These are phyloP conservation scores for Thozetella sp. DNA, from an alignment of 495 filamentous ascomycete species.

Conservation along the genomic window DNA sequence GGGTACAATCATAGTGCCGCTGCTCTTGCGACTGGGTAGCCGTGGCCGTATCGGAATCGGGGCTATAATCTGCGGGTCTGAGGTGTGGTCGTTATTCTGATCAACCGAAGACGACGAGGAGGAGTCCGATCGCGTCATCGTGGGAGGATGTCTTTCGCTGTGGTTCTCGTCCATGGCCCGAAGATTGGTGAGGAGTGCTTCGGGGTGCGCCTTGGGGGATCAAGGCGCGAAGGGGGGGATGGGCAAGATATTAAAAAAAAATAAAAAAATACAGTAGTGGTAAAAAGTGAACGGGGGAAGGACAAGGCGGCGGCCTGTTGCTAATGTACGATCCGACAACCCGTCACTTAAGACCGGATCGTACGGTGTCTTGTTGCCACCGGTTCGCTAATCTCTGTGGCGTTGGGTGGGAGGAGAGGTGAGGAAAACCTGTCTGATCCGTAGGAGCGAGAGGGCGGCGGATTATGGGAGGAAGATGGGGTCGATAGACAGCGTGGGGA, in stretches of 20 bases:
- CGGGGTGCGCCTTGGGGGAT: conserved; percentile 26
- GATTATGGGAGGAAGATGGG: conserved; percentile 3
- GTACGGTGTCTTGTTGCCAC: conserved; percentile 15
- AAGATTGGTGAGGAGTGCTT: conserved; percentile 4
- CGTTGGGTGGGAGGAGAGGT: conserved; percentile 4
- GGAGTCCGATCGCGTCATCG: conserved; percentile 33
- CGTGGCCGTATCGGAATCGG: conserved; percentile 52
- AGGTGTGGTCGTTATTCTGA: conserved; percentile 14
- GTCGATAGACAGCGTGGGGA: neutral
- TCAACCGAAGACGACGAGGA: conserved; percentile 38
- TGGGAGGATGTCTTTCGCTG: conserved; percentile 8
- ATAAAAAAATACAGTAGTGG: neutral
- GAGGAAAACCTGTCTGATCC: conserved; percentile 4
- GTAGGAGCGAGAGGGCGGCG: neutral
- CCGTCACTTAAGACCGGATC: conserved; percentile 15
- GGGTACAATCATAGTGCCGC: conserved; percentile 79
- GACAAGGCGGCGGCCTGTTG: conserved; percentile 10
- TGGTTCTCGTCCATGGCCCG: conserved; percentile 21
- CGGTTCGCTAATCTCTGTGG: conserved; percentile 13
- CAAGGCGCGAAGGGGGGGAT: neutral
- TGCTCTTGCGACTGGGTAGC: conserved; percentile 67
- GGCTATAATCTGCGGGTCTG: conserved; percentile 31
- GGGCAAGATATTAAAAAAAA: neutral
- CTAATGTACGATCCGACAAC: conserved; percentile 5
- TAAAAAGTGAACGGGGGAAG: no score